Evolutionary conservation across 2,329 filamentous ascomycete species (phyloP).

Genomic region (Trichoderma lentiforme): DNA sequence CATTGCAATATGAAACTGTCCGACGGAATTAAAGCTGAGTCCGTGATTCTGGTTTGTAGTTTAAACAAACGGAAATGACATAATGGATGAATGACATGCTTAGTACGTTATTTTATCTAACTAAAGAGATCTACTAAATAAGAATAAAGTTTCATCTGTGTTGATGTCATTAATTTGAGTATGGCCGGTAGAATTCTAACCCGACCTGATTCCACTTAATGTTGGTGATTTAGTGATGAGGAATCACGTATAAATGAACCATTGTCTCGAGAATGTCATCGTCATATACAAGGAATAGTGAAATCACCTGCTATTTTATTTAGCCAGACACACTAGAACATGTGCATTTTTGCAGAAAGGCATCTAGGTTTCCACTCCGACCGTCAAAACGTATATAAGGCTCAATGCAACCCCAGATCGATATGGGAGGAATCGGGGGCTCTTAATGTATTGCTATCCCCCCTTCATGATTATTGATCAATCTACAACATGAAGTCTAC

Average conservation of each 20-base stretch:
- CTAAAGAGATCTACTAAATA: not conserved
- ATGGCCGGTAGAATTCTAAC: not conserved
- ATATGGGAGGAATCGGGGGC: not conserved
- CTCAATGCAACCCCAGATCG: not conserved
- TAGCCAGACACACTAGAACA: not conserved
- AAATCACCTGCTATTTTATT: not conserved
- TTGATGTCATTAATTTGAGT: not conserved
- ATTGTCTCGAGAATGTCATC: not conserved
- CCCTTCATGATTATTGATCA: not conserved
- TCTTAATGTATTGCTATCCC: not conserved
- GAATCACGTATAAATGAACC: not conserved
- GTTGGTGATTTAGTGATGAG: not conserved
- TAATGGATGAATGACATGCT: not conserved
- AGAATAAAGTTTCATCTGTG: not conserved
- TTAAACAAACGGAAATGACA: not conserved
- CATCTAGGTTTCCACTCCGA: not conserved
- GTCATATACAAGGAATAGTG: not conserved
- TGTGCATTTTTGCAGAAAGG: not conserved
- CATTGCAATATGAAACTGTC: not conserved
- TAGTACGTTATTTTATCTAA: not conserved
- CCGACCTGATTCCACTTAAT: not conserved
- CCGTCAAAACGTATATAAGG: not conserved
- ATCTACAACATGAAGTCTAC: not conserved
- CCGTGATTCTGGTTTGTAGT: not conserved
- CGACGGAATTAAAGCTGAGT: not conserved